Conservation (phyloP, 805 yeast species). For the Blastobotrys americana region DNA sequence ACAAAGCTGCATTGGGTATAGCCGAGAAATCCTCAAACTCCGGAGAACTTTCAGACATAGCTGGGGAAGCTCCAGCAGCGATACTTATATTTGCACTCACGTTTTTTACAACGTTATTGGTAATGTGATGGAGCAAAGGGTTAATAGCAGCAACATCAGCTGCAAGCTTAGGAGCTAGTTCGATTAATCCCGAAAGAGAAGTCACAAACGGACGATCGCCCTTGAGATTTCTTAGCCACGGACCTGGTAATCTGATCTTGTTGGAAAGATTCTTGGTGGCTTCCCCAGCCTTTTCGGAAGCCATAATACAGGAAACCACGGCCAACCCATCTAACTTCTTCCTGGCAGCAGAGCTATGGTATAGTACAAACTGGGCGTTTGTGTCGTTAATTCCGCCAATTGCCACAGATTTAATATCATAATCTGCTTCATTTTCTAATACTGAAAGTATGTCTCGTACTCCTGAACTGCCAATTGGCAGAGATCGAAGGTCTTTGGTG, state of each 20-base stretch:
- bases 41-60: constrained; percentile 67
- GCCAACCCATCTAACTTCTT: constrained; percentile 70
- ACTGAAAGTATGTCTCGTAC: constrained; percentile 46
- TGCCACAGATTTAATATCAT: constrained; percentile 53
- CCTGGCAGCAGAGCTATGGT: constrained; percentile 39
- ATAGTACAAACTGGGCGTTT: constrained; percentile 54
- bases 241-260: constrained; percentile 2
- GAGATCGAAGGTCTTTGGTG: constrained; percentile 53
- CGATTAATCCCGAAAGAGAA: constrained; percentile 11
- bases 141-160: constrained; percentile 25
- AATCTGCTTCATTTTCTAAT: constrained; percentile 32
- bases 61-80: constrained; percentile 80
- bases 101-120: constrained; percentile 82
- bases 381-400: constrained; percentile 71
- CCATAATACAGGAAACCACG: constrained; percentile 81
- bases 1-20: constrained; percentile 47
- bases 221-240: constrained; percentile 4
- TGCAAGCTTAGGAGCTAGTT: constrained; percentile 22
- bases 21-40: constrained; percentile 64
- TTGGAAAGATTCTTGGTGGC: constrained; percentile 41
- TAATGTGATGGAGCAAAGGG: constrained; percentile 80
- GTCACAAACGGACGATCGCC: background rate
- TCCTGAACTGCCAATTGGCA: constrained; percentile 68
- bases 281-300: constrained; percentile 43
- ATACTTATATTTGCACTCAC: constrained; percentile 81